Evolutionary conservation across 163 green algal genomes (phyloP), one percentile per base, ranked within the genome.

Genomic region (Chloromonas sp.): DNA sequence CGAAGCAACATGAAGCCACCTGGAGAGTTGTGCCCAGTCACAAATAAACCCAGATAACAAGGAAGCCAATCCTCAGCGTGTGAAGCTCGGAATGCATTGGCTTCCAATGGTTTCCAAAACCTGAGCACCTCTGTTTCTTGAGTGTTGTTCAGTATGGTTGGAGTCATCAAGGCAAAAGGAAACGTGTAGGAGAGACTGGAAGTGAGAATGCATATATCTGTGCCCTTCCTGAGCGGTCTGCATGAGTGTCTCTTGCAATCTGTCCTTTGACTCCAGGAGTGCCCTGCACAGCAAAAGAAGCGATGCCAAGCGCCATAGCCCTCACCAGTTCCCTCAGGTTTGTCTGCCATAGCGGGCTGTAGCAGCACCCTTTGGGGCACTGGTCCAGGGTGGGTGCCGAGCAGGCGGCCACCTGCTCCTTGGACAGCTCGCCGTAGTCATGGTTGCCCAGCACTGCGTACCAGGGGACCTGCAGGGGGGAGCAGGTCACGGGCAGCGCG

Each of bases 301-400:
- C 2, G 60, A 13, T 14, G 0, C n/a, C 13, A n/a, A 77, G 80
- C n/a, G 0, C 59, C 2, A 61, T 11, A 8, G 80, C 14, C 3
- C 13, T 1, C 3, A n/a, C 13, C 13, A 77, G 36, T 36, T 36
- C 36, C n/a, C 57, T 82, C n/a, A 14, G 14, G 78, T 60, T 36
- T 60, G 88, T 84, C 86, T 91, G 85, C 89, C 89, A 92, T 1
- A 70, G 71, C 3, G 89, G 74, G 62, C 83, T 88, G 84, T 88
- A 90, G 85, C 89, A 92, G 87, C 87, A 90, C 61, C 58, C 81
- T 14, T 80, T 1, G 3, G 83, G 83, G 62, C 86, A 89, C 0
- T 58, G n/a, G 2, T 66, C 62, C 70, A 89, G 71, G 1, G 1
- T 78, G 59, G 78, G 79, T 5, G 86, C 82, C 70, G 85, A 83